Conservation (phyloP, 2,329 filamentous ascomycete genomes). For the Alternaria rosae region DNA sequence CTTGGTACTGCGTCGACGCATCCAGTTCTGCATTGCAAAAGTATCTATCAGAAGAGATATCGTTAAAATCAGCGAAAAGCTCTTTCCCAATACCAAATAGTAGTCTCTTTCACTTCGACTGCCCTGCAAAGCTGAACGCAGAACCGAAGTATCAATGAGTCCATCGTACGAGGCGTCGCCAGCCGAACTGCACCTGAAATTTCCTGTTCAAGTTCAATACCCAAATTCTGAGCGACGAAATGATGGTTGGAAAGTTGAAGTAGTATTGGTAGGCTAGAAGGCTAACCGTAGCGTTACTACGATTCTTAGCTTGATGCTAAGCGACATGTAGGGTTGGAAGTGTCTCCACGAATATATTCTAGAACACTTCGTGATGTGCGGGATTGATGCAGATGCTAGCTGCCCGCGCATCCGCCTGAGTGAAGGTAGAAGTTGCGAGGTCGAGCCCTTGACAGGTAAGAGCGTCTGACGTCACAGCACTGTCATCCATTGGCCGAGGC, state of each 20-base stretch:
- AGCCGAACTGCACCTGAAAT: background rate
- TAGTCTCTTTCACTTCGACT: background rate
- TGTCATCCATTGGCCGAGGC: conserved; percentile 9
- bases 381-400: background rate
- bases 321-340: background rate
- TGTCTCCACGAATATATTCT: too few species aligned
- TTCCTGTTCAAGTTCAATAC: background rate
- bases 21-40: background rate
- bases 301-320: background rate
- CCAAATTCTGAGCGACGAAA: background rate
- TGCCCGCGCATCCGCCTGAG: background rate
- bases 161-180: background rate
- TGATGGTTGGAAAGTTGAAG: background rate
- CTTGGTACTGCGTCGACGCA: background rate
- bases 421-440: background rate
- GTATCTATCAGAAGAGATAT: background rate
- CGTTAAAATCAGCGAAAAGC: too few species aligned
- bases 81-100: background rate
- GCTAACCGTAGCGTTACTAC: background rate
- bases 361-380: too few species aligned
- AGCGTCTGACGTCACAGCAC: conserved; percentile 14
- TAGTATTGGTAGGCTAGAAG: background rate
- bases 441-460: background rate
- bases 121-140: background rate
- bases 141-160: background rate